Evolutionary conservation across 495 filamentous ascomycete species (phyloP), one percentile per base, ranked within the genome.

Genomic region (Pseudoneurospora amorphoporcata): DNA sequence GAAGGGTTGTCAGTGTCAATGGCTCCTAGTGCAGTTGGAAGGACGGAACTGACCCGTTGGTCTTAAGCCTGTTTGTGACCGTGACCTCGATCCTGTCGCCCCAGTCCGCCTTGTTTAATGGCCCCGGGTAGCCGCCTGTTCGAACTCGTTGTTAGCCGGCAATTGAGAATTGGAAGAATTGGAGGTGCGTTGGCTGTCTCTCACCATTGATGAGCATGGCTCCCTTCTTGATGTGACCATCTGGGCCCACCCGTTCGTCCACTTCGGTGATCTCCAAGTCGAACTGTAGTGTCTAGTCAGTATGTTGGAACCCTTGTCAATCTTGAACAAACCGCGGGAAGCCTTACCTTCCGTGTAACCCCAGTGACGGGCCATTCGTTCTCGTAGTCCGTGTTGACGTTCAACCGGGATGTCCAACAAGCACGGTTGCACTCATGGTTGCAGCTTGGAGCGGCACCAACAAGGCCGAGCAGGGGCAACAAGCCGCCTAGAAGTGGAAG

Each of bases 181-280:
- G 23, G 0, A 61, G 10, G 12, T 1, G 6, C 19, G 37, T 37
- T 61, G 17, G 73, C 76, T 58, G 77, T 79, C 41, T 77, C 53
- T 37, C 39, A 69, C 80, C 80, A 41, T 84, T 82, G 47, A 82
- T 74, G 16, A 77, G 73, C 71, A 80, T 78, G 38, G 75, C 77
- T 35, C 75, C 68, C 17, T 72, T 61, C 32, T 47, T 72, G n/a
- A 74, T 77, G 10, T 82, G 76, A 45, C 79, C 76, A 73, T 85
- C 84, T 1, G 84, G 83, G 17, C 73, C 77, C 38, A 76, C n/a
- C 9, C 65, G 70, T 72, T 79, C 14, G 42, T 75, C 53, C 73
- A 78, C 35, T 68, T 65, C 71, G 68, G 65, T 72, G 12, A 61
- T 61, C 47, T 71, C 43, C 5, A 81, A 53, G 3, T 69, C 73